phyloP scores from a whole-genome alignment of 1,284 basidiomycete genomes.

The Leccinum pachyderme region DNA sequence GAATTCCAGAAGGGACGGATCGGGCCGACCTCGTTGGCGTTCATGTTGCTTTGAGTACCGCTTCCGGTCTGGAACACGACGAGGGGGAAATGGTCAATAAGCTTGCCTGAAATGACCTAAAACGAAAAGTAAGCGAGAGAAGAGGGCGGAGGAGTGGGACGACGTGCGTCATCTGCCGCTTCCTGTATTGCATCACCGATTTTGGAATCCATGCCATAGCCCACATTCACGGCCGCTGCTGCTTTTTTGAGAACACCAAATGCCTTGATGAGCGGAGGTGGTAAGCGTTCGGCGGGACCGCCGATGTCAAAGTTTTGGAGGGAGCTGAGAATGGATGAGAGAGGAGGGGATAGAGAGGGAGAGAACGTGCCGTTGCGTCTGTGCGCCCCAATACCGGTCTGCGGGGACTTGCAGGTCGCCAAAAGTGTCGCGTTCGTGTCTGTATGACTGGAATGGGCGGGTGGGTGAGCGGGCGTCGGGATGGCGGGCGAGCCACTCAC shows the following conservation, averaged over 20 bases:
- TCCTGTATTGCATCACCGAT: slow-evolving; percentile 87
- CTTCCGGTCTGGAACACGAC: slow-evolving; percentile 99
- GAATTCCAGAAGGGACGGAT: not conserved
- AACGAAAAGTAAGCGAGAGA: slow-evolving; percentile 5
- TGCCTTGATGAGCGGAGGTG: slow-evolving; percentile 93
- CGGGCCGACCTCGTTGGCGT: slow-evolving; percentile 84
- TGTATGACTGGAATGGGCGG: slow-evolving; percentile 47
- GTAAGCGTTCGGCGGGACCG: slow-evolving; percentile 89
- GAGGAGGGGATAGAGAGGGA: not conserved
- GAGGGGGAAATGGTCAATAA: slow-evolving; percentile 94
- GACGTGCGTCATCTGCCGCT: slow-evolving; percentile 88
- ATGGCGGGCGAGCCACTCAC: slow-evolving; percentile 28
- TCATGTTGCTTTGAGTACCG: slow-evolving; percentile 99
- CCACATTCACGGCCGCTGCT: slow-evolving; percentile 88
- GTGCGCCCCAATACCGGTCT: slow-evolving; percentile 97
- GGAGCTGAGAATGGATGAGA: slow-evolving; percentile 51
- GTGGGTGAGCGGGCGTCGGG: not conserved
- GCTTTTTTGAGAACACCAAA: slow-evolving; percentile 99
- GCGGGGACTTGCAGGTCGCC: slow-evolving; percentile 92
- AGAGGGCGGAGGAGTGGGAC: not conserved
- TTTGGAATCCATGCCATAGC: slow-evolving; percentile 89
- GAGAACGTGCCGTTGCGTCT: slow-evolving; percentile 83
- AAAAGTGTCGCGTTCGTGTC: slow-evolving; percentile 83
- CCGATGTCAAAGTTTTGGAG: slow-evolving; percentile 99
- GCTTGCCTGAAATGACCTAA: slow-evolving; percentile 93